phyloP scores from a whole-genome alignment of 139 green algal species.

The Chara braunii region DNA sequence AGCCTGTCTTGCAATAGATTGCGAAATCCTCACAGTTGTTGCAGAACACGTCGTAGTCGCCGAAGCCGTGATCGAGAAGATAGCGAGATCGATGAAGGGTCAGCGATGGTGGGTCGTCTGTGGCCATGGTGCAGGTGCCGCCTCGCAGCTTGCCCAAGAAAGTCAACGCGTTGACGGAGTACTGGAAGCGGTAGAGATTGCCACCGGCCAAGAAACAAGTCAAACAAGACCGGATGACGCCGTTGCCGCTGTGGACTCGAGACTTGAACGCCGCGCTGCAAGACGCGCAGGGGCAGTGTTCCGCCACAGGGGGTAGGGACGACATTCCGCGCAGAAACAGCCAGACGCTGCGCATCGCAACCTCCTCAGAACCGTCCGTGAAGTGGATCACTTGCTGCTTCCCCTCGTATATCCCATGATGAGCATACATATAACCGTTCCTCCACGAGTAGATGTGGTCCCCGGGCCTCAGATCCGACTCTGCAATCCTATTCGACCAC shows the following conservation, averaged over 20 bases:
- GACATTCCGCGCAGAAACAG: too few species aligned
- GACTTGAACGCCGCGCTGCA: too few species aligned
- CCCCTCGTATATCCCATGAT: conserved; percentile 23
- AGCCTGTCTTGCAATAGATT: conserved; percentile 32
- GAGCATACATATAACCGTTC: background rate
- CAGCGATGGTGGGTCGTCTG: background rate
- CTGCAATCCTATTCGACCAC: too few species aligned
- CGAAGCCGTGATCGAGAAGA: conserved; percentile 26
- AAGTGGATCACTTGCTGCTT: conserved; percentile 28
- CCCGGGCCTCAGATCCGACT: conserved; percentile 1
- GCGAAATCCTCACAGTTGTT: conserved; percentile 40
- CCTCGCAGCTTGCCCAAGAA: conserved; percentile 18
- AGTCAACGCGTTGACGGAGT: conserved; percentile 7
- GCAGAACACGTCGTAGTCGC: conserved; percentile 26
- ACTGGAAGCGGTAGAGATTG: conserved; percentile 29
- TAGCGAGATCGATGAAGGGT: conserved; percentile 2
- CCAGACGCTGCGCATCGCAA: too few species aligned
- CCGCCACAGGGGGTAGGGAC: too few species aligned
- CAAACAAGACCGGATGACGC: conserved; percentile 19
- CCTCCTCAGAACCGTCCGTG: too few species aligned
- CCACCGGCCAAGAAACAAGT: conserved; percentile 15
- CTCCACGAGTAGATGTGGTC: conserved; percentile 14
- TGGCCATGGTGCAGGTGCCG: conserved; percentile 29
- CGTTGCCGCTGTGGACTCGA: too few species aligned
- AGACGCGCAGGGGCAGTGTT: too few species aligned